Conservation (phyloP, 2,329 filamentous ascomycete species). For the Geosmithia morbida region DNA sequence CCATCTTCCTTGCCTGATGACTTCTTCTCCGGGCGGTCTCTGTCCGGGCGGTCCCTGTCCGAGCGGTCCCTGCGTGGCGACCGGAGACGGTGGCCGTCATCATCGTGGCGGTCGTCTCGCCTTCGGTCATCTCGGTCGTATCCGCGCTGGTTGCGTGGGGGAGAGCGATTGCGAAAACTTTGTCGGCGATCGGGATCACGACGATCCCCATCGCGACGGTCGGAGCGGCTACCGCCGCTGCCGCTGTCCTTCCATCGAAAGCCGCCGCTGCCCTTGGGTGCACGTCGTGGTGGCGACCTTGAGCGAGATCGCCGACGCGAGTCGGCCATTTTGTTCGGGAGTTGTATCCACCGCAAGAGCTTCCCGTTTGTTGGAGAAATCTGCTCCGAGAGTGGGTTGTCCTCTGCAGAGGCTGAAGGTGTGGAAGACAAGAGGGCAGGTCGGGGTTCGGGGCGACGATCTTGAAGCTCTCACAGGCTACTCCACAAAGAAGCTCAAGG, state of each 20-base stretch:
- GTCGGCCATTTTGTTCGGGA: conserved; percentile 9
- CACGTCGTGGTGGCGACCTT: conserved; percentile 10
- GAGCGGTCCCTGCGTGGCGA: conserved; percentile 3
- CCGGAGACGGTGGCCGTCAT: conserved; percentile 12
- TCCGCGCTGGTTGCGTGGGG: conserved; percentile 5
- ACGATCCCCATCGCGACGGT: conserved; percentile 11
- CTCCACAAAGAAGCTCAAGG: no score
- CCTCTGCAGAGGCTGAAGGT: no score
- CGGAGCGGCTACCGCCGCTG: conserved; percentile 11
- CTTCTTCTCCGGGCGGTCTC: conserved; percentile 3
- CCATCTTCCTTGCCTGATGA: background rate
- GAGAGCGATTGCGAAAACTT: conserved; percentile 28
- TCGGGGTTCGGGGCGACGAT: no score
- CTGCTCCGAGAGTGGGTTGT: no score
- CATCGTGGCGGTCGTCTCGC: conserved; percentile 11
- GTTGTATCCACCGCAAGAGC: no score
- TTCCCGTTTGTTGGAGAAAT: no score
- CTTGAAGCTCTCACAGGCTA: no score
- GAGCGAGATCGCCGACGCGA: conserved; percentile 12
- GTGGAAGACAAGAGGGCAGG: no score
- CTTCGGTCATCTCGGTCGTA: conserved; percentile 9
- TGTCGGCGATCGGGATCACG: conserved; percentile 19
- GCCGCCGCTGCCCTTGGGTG: conserved; percentile 21
- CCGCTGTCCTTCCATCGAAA: conserved; percentile 47
- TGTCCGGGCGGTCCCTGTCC: background rate